Evolutionary conservation across 805 yeast genomes (phyloP), one percentile per base, ranked within the genome.

Genomic region (Ogataea pilisensis): DNA sequence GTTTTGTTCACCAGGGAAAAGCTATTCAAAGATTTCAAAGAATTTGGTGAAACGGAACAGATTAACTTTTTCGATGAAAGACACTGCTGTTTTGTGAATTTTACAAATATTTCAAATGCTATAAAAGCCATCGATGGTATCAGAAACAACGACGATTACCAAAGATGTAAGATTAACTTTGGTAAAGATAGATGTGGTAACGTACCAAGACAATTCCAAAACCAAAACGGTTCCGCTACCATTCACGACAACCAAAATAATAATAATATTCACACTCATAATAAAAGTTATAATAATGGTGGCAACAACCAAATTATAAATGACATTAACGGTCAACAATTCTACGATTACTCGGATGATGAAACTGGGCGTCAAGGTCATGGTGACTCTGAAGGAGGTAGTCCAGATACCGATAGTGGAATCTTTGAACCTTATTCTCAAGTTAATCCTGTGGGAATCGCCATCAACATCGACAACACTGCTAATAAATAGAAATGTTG

Each of bases 161-260:
- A 75, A 50, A 73, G 74, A 44, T 72, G 89, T 54, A 87, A 87
- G 62, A 84, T 91, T 51, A 88, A 89, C 60, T 90, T 85, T 60
- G 97, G 97, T 38, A 89, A 89, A 58, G 96, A 88, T 60, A 75
- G 99, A 57, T 91, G 98, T 64, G 98, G 97, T 24, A 88, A 90
- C 58, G 80, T 88, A 44, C 96, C 97, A 37, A 75, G 95, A 56
- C 91, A 82, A 60, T 79, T 78, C 44, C 58, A 54, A 39, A 17
- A 42, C 18, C 31, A 32, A 24, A 44, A 35, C 21, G 31, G 31
- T 7, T 13, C n/a, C 13, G 26, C 31, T 8, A 19, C 4, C 13
- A 30, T 12, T 13, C 29, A 19, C 19, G 9, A 38, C 24, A 34
- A 18, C 28, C 16, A 33, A 13, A 28, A 28, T 17, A 16, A n/a